phyloP scores from a whole-genome alignment of 2,329 filamentous ascomycete genomes.

The Drechslerella dactyloides region DNA sequence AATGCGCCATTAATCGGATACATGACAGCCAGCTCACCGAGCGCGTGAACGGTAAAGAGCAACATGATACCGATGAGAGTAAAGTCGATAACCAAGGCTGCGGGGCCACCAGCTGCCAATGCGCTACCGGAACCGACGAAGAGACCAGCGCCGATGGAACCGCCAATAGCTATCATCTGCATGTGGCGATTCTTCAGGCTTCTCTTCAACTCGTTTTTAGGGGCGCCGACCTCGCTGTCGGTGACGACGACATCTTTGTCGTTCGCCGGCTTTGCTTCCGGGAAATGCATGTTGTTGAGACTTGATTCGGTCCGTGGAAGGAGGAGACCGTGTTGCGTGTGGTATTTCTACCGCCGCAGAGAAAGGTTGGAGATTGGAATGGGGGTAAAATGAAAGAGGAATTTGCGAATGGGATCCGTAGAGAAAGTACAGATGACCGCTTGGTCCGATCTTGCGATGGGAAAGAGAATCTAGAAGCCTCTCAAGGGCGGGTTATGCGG shows the following conservation, averaged over 20 bases:
- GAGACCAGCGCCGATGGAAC: slow-evolving; percentile 69
- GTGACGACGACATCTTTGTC: slow-evolving; percentile 32
- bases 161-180: slow-evolving; percentile 69
- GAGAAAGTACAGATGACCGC: slow-evolving; percentile 19
- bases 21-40: slow-evolving; percentile 68
- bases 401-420: slow-evolving; percentile 9
- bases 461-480: slow-evolving; percentile 15
- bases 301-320: background rate
- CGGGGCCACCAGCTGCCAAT: slow-evolving; percentile 61
- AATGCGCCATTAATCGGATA: slow-evolving; percentile 70
- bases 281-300: slow-evolving; percentile 41
- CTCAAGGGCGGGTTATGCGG: slow-evolving; percentile 18
- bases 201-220: slow-evolving; percentile 59
- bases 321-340: slow-evolving; percentile 30
- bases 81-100: slow-evolving; percentile 58
- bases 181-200: slow-evolving; percentile 66
- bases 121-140: slow-evolving; percentile 68
- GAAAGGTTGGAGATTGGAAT: background rate
- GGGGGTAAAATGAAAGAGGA: background rate
- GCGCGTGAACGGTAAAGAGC: slow-evolving; percentile 66
- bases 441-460: slow-evolving; percentile 15
- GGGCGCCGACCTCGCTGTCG: too few relatives aligned
- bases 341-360: slow-evolving; percentile 26
- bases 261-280: slow-evolving; percentile 27
- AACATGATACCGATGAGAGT: slow-evolving; percentile 67